Evolutionary conservation across 108 stramenopile genomes (phyloP), one percentile per base, ranked within the genome.

Genomic region (Cyclotella choctawhatcheeana): DNA sequence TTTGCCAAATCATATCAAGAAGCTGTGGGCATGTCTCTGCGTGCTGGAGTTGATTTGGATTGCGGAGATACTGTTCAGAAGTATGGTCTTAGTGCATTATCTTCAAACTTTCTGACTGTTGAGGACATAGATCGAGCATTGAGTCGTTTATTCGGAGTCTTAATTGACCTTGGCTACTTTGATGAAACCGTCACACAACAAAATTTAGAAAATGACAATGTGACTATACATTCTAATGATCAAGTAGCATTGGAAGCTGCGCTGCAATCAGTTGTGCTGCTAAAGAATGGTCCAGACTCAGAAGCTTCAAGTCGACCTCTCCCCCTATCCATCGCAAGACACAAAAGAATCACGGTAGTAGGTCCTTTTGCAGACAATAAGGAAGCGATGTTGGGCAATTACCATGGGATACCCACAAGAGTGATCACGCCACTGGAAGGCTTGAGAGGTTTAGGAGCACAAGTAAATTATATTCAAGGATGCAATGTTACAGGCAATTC

Each of bases 311-410:
- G 37, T 26, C 59, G n/a, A 16, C 6, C n/a, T 0, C 67, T 84
- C 18, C 84, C 84, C 16, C 27, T 86, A 13, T 60, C 66, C 16
- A 55, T 55, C 12, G 33, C 65, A 33, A 32, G 75, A n/a, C 74
- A 72, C 62, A 50, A 74, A 31, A 70, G 47, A 29, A 14, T 89
- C 8, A 77, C 77, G 13, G 18, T 89, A 29, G 58, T 85, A 12
- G 88, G 88, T n/a, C 88, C 88, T 2, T 63, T 83, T 21, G 67
- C 73, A n/a, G 58, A 84, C 51, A 69, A 69, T 8, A 71, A 55
- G 13, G 63, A 47, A 20, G 71, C 26, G 29, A 54, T 84, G 2
- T 47, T 82, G 47, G 55, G 67, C 52, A 81, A 80, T 48, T 88
- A 88, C 47, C 70, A 74, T 48, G 84, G 84, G 7, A 37, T 27